Percentiles rank a stretch among this genome's conserved stretches.
These are phyloP conservation scores for Quercus tomentella DNA, from an alignment of 331 rosid genomes.

Conservation along the genomic window DNA sequence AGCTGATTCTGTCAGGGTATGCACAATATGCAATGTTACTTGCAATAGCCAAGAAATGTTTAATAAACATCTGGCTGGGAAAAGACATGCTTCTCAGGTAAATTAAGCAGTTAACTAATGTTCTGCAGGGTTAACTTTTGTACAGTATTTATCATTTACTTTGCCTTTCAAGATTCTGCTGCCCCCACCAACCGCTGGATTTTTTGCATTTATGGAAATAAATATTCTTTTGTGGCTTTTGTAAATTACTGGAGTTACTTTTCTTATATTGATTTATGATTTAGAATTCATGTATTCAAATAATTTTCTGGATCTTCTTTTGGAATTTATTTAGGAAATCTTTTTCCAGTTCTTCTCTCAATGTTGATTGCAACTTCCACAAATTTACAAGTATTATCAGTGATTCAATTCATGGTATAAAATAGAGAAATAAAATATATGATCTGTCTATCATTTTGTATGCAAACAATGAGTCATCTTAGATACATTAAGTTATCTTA, in stretches of 20 bases:
- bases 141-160: neutral
- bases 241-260: neutral
- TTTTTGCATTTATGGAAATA: neutral
- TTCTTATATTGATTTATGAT: neutral
- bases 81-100: conserved; percentile 63
- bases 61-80: conserved; percentile 53
- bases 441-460: neutral
- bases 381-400: neutral
- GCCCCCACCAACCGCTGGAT: neutral
- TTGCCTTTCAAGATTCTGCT: conserved; percentile 6
- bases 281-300: neutral
- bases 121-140: conserved; percentile 3
- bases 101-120: conserved; percentile 16
- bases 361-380: neutral
- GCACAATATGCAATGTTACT: conserved; percentile 49
- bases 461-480: neutral
- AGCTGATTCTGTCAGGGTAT: conserved; percentile 40
- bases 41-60: conserved; percentile 57
- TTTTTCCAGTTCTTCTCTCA: neutral
- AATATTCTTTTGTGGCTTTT: neutral
- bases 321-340: neutral
- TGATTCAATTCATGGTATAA: neutral
- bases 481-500: neutral
- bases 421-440: neutral
- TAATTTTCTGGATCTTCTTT: neutral